These are phyloP conservation scores for Quercus ilex DNA, from an alignment of 306 rosid genomes.

Conservation along the genomic window DNA sequence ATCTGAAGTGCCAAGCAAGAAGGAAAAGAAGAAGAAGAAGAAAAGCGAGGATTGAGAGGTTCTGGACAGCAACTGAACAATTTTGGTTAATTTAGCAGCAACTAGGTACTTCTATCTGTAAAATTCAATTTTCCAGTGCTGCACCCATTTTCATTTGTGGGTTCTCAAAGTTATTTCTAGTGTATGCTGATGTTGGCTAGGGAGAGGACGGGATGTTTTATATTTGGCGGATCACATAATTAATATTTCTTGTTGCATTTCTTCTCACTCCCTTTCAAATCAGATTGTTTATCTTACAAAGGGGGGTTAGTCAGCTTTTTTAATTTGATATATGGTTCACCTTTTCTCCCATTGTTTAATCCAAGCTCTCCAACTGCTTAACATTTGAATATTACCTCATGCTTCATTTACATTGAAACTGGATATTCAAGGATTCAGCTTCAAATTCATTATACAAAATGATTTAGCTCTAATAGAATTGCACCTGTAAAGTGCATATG, in stretches of 20 bases:
- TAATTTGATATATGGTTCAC: neutral
- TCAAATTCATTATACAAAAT: no score
- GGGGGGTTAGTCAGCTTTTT: neutral
- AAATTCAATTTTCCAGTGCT: conserved; percentile 8
- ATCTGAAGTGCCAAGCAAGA: conserved; percentile 42
- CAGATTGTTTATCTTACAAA: neutral
- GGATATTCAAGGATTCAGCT: no score
- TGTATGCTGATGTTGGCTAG: conserved; percentile 7
- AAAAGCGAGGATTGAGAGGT: conserved; percentile 31
- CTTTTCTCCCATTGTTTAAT: no score
- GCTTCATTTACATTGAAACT: no score
- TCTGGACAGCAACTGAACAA: conserved; percentile 3
- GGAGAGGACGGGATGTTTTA: neutral
- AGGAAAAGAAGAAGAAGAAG: conserved; percentile 59
- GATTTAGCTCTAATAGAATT: no score
- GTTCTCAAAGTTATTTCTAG: conserved; percentile 1
- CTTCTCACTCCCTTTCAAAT: neutral
- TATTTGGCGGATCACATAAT: neutral
- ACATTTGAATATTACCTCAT: no score
- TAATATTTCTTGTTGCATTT: neutral
- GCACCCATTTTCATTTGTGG: conserved; percentile 4
- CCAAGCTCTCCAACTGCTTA: no score
- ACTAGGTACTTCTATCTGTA: conserved; percentile 18
- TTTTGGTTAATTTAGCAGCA: conserved; percentile 36
- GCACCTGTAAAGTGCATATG: no score